Conservation (phyloP, 805 yeast species). For the Candida sakaeoensis region DNA sequence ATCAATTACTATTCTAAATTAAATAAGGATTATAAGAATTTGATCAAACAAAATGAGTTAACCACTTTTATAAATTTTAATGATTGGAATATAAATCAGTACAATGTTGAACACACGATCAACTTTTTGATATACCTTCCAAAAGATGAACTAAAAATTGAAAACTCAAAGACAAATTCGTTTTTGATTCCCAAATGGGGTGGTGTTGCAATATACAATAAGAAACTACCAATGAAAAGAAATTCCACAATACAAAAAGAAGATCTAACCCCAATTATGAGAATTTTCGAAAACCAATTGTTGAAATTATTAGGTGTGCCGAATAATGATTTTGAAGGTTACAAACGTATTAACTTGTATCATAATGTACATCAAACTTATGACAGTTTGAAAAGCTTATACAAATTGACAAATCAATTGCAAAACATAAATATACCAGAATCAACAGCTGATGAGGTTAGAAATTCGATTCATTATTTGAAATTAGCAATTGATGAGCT, state of each 20-base stretch:
- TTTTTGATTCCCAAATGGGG: constrained; percentile 90
- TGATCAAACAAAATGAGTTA: constrained; percentile 50
- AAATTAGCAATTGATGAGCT: constrained; percentile 29
- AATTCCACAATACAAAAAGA: constrained; percentile 28
- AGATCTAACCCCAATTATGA: constrained; percentile 56
- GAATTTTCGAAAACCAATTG: constrained; percentile 70
- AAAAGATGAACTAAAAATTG: constrained; percentile 42
- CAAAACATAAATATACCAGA: constrained; percentile 82
- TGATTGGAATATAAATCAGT: constrained; percentile 69
- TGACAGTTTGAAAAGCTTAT: constrained; percentile 69
- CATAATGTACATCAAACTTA: constrained; percentile 60
- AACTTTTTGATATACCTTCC: constrained; percentile 74
- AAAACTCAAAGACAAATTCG: constrained; percentile 47
- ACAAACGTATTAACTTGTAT: constrained; percentile 55
- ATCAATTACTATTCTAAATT: constrained; percentile 63
- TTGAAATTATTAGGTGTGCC: constrained; percentile 72
- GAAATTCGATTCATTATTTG: constrained; percentile 43
- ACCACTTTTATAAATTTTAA: constrained; percentile 80
- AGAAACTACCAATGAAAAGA: constrained; percentile 19
- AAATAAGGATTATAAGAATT: constrained; percentile 18
- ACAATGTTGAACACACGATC: constrained; percentile 59
- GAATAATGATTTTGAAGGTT: constrained; percentile 58
- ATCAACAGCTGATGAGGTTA: constrained; percentile 58
- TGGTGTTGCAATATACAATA: constrained; percentile 58
- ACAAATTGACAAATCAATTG: constrained; percentile 63